Base-by-base conservation (phyloP, 2,329 filamentous ascomycete species). In the Chalaropsis ovoidea region DNA sequence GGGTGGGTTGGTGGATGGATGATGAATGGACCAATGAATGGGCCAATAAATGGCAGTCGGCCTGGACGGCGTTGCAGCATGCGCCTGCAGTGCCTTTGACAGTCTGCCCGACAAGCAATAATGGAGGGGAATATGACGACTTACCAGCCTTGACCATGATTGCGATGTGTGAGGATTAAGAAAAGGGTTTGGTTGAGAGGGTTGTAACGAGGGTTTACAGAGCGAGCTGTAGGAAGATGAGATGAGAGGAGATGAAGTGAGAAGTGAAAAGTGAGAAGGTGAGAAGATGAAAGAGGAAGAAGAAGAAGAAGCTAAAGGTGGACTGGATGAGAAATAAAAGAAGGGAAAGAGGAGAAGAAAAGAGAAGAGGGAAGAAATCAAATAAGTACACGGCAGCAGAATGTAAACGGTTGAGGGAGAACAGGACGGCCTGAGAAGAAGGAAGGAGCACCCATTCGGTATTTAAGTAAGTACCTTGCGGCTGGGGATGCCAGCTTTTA, bases 91-190 rank as follows among this genome's bases (percentile, higher is more conserved):
- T 13, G 47, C 47, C 47, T 22, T 22, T 22, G 47, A 13, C 19
- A 52, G 47, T 52, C 11, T 13, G 19, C 22, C n/a, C 22, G 47
- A 10, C 35, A 6, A 10, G 8, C 35, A 10, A 39, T 39, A 10
- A 1, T 39, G 35, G 8, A 39, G 35, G 35, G 8, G 5, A 39
- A 39, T 39, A 10, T 39, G 35, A 39, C 35, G 35, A 72, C 78
- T 71, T 79, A 84, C 82, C 82, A 76, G 82, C 82, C 77, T 85
- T 85, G 71, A 84, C 82, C 82, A 84, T 84, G 72, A 72, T 68
- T 70, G 68, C 71, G 68, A 69, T 69, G 62, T 61, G 43, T n/a
- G 67, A 64, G 67, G 65, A 62, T 68, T 64, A 66, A 63, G 63
- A 60, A 43, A 60, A 62, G 62, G 45, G 60, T n/a, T 31, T 24